Evolutionary conservation across 331 rosid species (phyloP).

Genomic region (Malus hybrid): DNA sequence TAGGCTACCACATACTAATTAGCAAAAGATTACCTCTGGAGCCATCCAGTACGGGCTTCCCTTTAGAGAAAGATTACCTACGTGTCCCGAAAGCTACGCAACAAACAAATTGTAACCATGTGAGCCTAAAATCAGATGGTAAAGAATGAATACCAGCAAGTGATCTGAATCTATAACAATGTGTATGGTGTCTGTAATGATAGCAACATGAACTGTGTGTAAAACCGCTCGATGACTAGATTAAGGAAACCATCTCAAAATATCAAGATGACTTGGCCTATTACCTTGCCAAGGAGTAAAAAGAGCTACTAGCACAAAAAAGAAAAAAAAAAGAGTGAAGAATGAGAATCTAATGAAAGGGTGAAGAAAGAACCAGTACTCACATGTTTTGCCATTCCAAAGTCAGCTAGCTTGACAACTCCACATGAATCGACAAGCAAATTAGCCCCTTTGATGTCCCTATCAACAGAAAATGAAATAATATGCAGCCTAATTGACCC

Average conservation of each 20-base stretch:
- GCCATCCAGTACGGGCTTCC: slow-evolving; percentile 99
- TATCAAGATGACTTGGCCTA: too few species aligned
- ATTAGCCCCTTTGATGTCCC: slow-evolving; percentile 95
- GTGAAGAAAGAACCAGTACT: slow-evolving; percentile 23
- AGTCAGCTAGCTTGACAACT: slow-evolving; percentile 88
- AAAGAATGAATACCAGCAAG: not conserved
- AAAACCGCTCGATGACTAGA: not conserved
- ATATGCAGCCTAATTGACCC: not conserved
- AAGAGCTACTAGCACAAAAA: too few species aligned
- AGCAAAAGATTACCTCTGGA: slow-evolving; percentile 67
- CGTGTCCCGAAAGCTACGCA: slow-evolving; percentile 74
- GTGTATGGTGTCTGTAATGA: not conserved
- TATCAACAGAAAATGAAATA: slow-evolving; percentile 2
- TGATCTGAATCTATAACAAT: not conserved
- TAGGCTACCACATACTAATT: slow-evolving; percentile 3
- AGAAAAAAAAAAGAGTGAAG: not conserved
- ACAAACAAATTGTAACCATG: slow-evolving; percentile 21
- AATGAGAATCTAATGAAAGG: not conserved
- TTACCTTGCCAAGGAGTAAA: too few species aligned
- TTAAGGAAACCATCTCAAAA: not conserved
- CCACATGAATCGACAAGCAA: slow-evolving; percentile 88
- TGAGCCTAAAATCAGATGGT: not conserved
- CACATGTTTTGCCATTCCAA: slow-evolving; percentile 96
- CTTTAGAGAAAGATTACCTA: slow-evolving; percentile 66
- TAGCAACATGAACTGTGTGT: not conserved